phyloP scores from a whole-genome alignment of 768 basidiomycete species.

The Brasilioporus rufonigricans region DNA sequence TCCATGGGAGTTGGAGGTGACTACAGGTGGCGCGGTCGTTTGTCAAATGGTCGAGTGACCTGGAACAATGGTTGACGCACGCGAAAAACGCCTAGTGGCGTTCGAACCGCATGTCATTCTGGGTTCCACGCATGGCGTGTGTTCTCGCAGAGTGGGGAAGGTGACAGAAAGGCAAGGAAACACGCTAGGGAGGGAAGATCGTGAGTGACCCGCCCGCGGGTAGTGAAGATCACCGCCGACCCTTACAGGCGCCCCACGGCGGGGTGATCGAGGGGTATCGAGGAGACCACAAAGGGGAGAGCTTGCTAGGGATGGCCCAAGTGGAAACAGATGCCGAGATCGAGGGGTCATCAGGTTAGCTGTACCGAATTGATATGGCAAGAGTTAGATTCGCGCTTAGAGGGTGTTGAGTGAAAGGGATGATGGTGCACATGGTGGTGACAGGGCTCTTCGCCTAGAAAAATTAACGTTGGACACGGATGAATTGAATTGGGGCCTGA shows the following conservation, averaged over 20 bases:
- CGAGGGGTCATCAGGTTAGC: not conserved
- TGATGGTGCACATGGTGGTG: not conserved
- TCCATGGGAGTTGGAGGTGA: not conserved
- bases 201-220: not conserved
- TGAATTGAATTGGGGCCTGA: not conserved
- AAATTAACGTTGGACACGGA: slow-evolving; percentile 23
- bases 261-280: not conserved
- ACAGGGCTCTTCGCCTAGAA: not conserved
- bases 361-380: not conserved
- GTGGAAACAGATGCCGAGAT: slow-evolving; percentile 4
- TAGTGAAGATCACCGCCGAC: not conserved
- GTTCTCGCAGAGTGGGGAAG: not conserved
- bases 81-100: slow-evolving; percentile 33
- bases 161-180: too few relatives aligned
- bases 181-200: too few relatives aligned
- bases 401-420: not conserved
- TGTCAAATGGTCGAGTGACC: slow-evolving; percentile 4
- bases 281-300: not conserved
- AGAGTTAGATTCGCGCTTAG: not conserved
- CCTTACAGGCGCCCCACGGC: not conserved
- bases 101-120: slow-evolving; percentile 5
- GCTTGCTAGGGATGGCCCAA: too few relatives aligned
- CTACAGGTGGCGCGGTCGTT: slow-evolving; percentile 2
- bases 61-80: slow-evolving; percentile 21
- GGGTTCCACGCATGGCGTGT: slow-evolving; percentile 1